Base-by-base conservation (phyloP, 495 filamentous ascomycete species). In the Trichoderma gamsii region DNA sequence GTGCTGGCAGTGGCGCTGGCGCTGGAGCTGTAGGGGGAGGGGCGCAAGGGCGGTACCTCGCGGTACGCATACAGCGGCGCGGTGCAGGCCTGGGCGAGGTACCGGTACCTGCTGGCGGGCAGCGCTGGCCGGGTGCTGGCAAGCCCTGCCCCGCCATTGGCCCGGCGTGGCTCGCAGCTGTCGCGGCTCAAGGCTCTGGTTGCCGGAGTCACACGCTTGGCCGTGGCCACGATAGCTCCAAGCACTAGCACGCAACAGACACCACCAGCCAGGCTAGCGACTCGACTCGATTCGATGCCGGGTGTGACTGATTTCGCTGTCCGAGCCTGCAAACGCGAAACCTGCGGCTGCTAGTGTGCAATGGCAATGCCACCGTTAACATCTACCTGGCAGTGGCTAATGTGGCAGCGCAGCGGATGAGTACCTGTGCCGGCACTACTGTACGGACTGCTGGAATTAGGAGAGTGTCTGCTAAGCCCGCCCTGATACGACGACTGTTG, bases 111-210 rank as follows among this genome's bases (percentile, higher is more conserved):
- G 27, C 29, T 23, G 23, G 27, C 27, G 25, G 27, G 56, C 35
- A 38, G 35, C 35, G 35, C 35, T 38, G 35, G 35, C 35, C 35
- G 35, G 35, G 35, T 38, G 35, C 27, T 61, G 8, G 56, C 56
- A 32, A 9, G 56, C 11, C 56, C 9, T 7, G 56, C 56, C 56
- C 56, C 56, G 56, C 56, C 56, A 61, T 61, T 61, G 56, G 56
- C 56, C 56, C 56, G 56, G 23, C 25, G 56, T 61, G 12, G 11
- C 56, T 61, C 56, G 56, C 56, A 61, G 56, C 56, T 61, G 49
- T 52, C 56, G 56, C 9, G 56, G 56, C 56, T 61, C 56, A 61
- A 61, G 56, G 56, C 56, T 61, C 56, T 61, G 23, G 56, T 61
- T 61, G 56, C 56, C 56, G 56, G 27, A 61, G 56, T 61, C 56